These are phyloP conservation scores for Trichomonas gallinae DNA, from an alignment of 208 protist species.

Conservation along the genomic window DNA sequence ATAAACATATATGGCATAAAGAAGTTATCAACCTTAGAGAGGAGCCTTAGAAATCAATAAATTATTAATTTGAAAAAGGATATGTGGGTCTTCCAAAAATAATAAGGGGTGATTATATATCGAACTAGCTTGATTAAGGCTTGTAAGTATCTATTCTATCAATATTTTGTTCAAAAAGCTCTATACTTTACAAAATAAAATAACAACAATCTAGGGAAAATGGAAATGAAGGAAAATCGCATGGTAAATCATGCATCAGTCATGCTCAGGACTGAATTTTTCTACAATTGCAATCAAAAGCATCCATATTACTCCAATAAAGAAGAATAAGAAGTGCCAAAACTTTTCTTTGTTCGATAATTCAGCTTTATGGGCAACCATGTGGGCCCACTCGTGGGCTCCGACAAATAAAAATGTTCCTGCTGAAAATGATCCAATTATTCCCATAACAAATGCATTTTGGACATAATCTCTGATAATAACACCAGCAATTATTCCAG, in stretches of 20 bases:
- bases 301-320: not conserved
- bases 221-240: too few species aligned
- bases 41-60: too few species aligned
- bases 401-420: not conserved
- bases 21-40: too few species aligned
- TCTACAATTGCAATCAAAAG: not conserved
- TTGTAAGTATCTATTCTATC: too few species aligned
- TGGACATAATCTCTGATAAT: not conserved
- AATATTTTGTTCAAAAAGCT: too few species aligned
- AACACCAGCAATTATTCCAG: not conserved
- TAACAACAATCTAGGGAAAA: not conserved
- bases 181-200: too few species aligned
- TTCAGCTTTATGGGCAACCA: not conserved
- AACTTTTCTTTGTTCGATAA: not conserved
- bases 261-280: not conserved
- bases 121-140: too few species aligned
- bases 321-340: not conserved
- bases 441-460: not conserved
- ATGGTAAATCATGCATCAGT: too few species aligned
- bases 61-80: too few species aligned
- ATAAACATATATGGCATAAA: not conserved
- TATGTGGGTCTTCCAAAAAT: too few species aligned
- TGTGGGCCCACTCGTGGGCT: not conserved
- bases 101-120: too few species aligned
- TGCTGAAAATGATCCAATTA: not conserved